Evolutionary conservation across 2,329 filamentous ascomycete genomes (phyloP).

Genomic region (Myriosclerotinia scirpicola): DNA sequence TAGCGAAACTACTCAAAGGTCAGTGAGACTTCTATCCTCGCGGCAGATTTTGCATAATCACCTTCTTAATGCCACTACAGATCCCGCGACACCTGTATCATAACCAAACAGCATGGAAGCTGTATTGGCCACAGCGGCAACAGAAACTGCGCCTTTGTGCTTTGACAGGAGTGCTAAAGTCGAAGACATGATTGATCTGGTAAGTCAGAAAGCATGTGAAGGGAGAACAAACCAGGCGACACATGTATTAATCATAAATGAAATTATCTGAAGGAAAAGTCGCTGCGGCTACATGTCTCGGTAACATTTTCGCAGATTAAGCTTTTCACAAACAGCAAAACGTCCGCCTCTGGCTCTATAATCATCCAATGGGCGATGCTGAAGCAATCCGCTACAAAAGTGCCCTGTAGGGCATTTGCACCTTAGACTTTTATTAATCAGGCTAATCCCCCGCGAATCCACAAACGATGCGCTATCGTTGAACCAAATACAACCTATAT

Average conservation of each 20-base stretch:
- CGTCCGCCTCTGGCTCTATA: neutral
- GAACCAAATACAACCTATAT: neutral
- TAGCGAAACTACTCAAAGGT: neutral
- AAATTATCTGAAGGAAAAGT: neutral
- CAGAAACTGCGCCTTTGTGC: constrained; percentile 28
- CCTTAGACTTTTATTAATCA: neutral
- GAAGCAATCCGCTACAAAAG: neutral
- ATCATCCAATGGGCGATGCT: constrained; percentile 13
- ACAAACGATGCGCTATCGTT: constrained; percentile 6
- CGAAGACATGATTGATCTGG: constrained; percentile 16
- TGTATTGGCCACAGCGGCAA: constrained; percentile 30
- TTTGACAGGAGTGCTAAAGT: constrained; percentile 24
- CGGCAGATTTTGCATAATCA: neutral
- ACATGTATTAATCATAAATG: neutral
- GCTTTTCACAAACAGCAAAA: neutral
- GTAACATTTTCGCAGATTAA: neutral
- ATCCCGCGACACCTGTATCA: constrained; percentile 34
- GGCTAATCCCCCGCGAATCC: constrained; percentile 6
- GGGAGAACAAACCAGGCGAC: neutral
- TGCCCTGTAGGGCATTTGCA: constrained; percentile 1
- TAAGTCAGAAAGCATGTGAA: neutral
- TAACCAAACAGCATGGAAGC: constrained; percentile 34
- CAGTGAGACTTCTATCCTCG: neutral
- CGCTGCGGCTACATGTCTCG: neutral
- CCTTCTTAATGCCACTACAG: constrained; percentile 30